phyloP scores from a whole-genome alignment of 768 basidiomycete genomes.

The Leucosporidium scottii region DNA sequence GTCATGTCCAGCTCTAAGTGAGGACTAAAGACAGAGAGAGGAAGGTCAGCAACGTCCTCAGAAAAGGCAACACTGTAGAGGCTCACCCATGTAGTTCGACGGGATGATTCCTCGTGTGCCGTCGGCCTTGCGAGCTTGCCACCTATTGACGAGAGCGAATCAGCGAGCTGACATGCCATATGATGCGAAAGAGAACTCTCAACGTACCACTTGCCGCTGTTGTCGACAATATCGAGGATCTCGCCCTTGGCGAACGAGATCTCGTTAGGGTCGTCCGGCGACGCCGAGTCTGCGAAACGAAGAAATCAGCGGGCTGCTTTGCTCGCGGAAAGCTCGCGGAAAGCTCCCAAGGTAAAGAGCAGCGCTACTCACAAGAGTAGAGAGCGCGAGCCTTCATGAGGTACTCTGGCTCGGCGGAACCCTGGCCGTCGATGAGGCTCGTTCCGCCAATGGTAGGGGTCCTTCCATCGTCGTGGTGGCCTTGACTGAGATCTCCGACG shows the following conservation, averaged over 20 bases:
- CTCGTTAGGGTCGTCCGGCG: conserved; percentile 90
- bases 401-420: conserved; percentile 40
- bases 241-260: conserved; percentile 90
- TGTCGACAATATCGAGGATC: conserved; percentile 83
- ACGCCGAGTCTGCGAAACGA: conserved; percentile 66
- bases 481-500: conserved; percentile 47
- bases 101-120: conserved; percentile 46
- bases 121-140: conserved; percentile 76
- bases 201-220: conserved; percentile 50
- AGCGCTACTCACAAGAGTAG: conserved; percentile 65
- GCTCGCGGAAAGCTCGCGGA: too few relatives aligned
- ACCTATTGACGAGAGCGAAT: conserved; percentile 53
- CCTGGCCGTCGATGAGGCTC: not conserved
- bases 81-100: conserved; percentile 22
- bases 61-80: too few relatives aligned
- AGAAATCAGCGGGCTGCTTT: not conserved
- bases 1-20: too few relatives aligned
- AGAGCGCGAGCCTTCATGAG: conserved; percentile 75
- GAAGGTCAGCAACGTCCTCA: too few relatives aligned
- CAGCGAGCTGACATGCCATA: not conserved
- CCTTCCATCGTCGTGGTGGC: conserved; percentile 10
- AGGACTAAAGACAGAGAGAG: too few relatives aligned
- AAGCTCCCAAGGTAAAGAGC: too few relatives aligned
- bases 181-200: too few relatives aligned
- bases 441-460: conserved; percentile 21